These are phyloP conservation scores for Tubosaeta brunneosetosa DNA, from an alignment of 768 basidiomycete species.

Conservation along the genomic window DNA sequence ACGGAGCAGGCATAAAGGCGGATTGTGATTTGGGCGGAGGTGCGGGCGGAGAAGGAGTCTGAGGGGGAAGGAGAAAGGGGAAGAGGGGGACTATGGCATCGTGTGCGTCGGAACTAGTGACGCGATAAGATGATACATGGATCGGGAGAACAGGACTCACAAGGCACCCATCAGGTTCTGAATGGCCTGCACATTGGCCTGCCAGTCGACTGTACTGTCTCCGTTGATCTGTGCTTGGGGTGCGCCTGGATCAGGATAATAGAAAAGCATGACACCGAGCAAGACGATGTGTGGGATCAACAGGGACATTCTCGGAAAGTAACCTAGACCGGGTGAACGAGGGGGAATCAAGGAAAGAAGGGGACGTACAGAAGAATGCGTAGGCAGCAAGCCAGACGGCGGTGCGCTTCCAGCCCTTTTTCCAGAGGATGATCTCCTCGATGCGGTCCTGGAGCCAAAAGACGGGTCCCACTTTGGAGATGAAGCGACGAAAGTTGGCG, in stretches of 20 bases:
- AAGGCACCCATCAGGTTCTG: slow-evolving; percentile 87
- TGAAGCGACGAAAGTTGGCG: slow-evolving; percentile 63
- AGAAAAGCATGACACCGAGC: slow-evolving; percentile 61
- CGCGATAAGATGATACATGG: background rate
- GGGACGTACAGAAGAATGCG: slow-evolving; percentile 62
- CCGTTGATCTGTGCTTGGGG: slow-evolving; percentile 36
- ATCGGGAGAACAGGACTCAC: slow-evolving; percentile 39
- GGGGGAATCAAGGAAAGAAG: background rate
- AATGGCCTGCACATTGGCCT: slow-evolving; percentile 82
- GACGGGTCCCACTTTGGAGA: slow-evolving; percentile 22
- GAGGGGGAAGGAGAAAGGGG: slow-evolving; percentile 44
- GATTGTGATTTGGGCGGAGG: slow-evolving; percentile 41
- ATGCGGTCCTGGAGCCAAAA: slow-evolving; percentile 89
- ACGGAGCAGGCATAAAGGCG: slow-evolving; percentile 27
- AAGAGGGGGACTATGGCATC: slow-evolving; percentile 48
- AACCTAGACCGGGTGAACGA: slow-evolving; percentile 44
- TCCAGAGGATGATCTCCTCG: slow-evolving; percentile 85
- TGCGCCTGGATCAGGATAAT: slow-evolving; percentile 44
- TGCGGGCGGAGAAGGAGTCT: slow-evolving; percentile 39
- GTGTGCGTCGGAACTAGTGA: slow-evolving; percentile 55
- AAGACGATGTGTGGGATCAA: slow-evolving; percentile 62
- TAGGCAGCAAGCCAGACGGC: slow-evolving; percentile 71
- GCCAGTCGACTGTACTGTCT: slow-evolving; percentile 76
- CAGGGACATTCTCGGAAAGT: slow-evolving; percentile 67
- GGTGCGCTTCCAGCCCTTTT: slow-evolving; percentile 33